Percentiles rank a stretch among this genome's conserved stretches.
Conservation (phyloP, 139 green algal genomes). For the Astrephomene gubernaculifera region DNA sequence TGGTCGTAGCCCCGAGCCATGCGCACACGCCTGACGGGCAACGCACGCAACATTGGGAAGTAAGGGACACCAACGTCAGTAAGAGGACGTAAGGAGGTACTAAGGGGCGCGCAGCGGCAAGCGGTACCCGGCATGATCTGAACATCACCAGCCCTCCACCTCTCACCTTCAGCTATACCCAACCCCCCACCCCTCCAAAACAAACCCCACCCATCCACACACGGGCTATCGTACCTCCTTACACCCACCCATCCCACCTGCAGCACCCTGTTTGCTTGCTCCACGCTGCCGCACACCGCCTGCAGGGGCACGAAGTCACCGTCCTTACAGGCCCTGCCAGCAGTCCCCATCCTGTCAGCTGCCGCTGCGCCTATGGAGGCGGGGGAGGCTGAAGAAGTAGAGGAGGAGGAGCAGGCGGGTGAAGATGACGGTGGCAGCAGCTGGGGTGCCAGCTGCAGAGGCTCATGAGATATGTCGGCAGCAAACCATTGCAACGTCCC, state of each 20-base stretch:
- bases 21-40: not conserved
- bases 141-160: no score
- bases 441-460: not conserved
- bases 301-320: conserved; percentile 20
- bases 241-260: not conserved
- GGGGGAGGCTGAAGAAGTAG: not conserved
- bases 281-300: conserved; percentile 9
- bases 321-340: no score
- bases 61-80: not conserved
- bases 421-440: not conserved
- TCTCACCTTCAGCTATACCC: no score
- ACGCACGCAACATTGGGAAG: not conserved
- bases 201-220: no score
- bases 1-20: not conserved
- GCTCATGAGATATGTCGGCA: conserved; percentile 33
- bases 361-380: not conserved
- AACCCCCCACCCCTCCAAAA: no score
- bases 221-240: no score
- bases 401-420: no score
- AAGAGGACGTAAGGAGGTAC: no score
- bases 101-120: no score
- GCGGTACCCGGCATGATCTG: no score
- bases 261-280: conserved; percentile 38
- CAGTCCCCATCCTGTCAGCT: not conserved
- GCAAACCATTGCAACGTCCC: conserved; percentile 80